Base-by-base conservation (phyloP, 2,329 filamentous ascomycete genomes). In the Zymoseptoria passerinii region DNA sequence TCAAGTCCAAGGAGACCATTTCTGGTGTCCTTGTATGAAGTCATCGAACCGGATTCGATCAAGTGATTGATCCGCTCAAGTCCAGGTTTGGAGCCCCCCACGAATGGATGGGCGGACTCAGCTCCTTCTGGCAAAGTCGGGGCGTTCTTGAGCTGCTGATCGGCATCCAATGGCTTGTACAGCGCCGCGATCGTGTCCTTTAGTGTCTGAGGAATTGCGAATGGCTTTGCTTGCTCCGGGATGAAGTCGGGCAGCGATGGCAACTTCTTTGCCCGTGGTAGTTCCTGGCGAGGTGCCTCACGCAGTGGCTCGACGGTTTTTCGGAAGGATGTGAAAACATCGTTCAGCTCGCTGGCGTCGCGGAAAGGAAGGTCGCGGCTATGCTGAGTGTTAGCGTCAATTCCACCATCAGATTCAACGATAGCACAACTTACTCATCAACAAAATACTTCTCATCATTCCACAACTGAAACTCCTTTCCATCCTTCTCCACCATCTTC, bases 361-460 rank as follows among this genome's bases (percentile, higher is more conserved):
- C 78, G 68, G 52, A 88, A 78, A 0, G 83, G 80, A 0, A 88
- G 70, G 67, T 92, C 88, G 20, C 84, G 84, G 65, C 88, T 63
- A 50, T 29, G 10, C n/a, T n/a, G 18, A 7, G 6, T 7, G 53
- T 58, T 48, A 60, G 58, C 53, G 8, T n/a, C 44, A 10, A 28
- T 19, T 55, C 44, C 50, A 52, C 8, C 28, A 44, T 44, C 35
- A 16, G n/a, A 10, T 16, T 16, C 8, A n/a, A 8, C 40, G 13
- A 19, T 16, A 10, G 7, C 28, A 20, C 18, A 23, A 81, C 87
- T 73, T 76, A 92, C 89, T 92, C 87, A 66, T 92, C 86, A 54
- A 92, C 78, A 60, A 85, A 85, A 65, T 89, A 92, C 70, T 92
- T 92, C 71, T 91, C 88, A 65, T 92, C 88, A 0, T 73, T 72